phyloP scores from a whole-genome alignment of 2,329 filamentous ascomycete genomes.

The Coleophoma crateriformis region DNA sequence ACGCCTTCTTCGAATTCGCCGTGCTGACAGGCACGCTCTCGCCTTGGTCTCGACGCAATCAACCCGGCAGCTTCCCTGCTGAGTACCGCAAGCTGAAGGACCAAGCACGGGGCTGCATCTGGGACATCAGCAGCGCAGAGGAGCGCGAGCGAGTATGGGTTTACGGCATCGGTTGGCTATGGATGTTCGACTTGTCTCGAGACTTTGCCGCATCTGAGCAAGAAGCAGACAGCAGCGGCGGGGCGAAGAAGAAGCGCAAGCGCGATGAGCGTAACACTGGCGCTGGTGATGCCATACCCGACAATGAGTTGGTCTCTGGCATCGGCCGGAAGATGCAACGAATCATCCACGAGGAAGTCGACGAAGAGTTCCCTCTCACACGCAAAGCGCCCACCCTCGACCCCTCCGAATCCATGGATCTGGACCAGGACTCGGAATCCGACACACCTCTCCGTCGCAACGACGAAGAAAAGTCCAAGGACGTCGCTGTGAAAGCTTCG shows the following conservation, averaged over 20 bases:
- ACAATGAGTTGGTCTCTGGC: conserved; percentile 2
- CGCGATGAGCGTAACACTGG: conserved; percentile 16
- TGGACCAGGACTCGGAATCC: neutral
- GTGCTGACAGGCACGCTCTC: conserved; percentile 71
- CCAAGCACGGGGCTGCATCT: conserved; percentile 76
- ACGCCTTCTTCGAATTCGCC: conserved; percentile 74
- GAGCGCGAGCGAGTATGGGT: conserved; percentile 69
- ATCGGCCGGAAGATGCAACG: neutral
- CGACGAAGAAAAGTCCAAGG: too few species aligned
- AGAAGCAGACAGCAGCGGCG: conserved; percentile 13
- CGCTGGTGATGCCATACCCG: neutral
- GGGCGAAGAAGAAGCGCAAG: conserved; percentile 22
- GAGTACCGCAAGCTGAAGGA: conserved; percentile 73
- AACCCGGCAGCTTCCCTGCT: conserved; percentile 65
- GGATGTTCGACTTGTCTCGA: conserved; percentile 81
- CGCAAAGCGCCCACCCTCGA: conserved; percentile 8
- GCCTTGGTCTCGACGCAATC: conserved; percentile 82
- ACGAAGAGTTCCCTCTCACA: neutral
- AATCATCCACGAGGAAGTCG: neutral
- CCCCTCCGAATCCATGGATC: neutral
- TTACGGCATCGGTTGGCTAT: conserved; percentile 80
- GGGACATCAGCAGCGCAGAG: conserved; percentile 54
- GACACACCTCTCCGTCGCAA: neutral
- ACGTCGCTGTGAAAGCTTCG: neutral
- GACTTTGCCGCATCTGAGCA: conserved; percentile 48